Percentiles rank a stretch among this genome's conserved stretches.
Conservation (phyloP, 176 grass and related monocot genomes). For the maize (Zea mays) region Zm-B73-REFERENCE-NAM-5.0 NC_050099.1:172519501-172520000, state of each 20-base stretch:
- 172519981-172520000: conserved; percentile 15
- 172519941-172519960: not conserved
- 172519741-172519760: conserved; percentile 12
- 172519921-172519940: conserved; percentile 36
- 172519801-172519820: conserved; percentile 78
- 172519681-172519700: conserved; percentile 77
- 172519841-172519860: conserved; percentile 90
- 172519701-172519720: conserved; percentile 67
- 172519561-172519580: conserved; percentile 46
- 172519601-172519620: conserved; percentile 92
- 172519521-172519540: conserved; percentile 11
- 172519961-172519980: conserved; percentile 2
- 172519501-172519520: conserved; percentile 19
- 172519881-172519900: conserved; percentile 82
- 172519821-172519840: conserved; percentile 95
- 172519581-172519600: conserved; percentile 91
- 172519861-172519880: conserved; percentile 84
- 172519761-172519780: not conserved
- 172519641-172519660: conserved; percentile 96
- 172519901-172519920: conserved; percentile 29
- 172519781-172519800: conserved; percentile 19
- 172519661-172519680: conserved; percentile 85
- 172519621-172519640: conserved; percentile 96
- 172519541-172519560: conserved; percentile 31
- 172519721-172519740: conserved; percentile 39